These are phyloP conservation scores for Aspergillus transmontanensis DNA, from an alignment of 2,329 filamentous ascomycete genomes.

Conservation along the genomic window DNA sequence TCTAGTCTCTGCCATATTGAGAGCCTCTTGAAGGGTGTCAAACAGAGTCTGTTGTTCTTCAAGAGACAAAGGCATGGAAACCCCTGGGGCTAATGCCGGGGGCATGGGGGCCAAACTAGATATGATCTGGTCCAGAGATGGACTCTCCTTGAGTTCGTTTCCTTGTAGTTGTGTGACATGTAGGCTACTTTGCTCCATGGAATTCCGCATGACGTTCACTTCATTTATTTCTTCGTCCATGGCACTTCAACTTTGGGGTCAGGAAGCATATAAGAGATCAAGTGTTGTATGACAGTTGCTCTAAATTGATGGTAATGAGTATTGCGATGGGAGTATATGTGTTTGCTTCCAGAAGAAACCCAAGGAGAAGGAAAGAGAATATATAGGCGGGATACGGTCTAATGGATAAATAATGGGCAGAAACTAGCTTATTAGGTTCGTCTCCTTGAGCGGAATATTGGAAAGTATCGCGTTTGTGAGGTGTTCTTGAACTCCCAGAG, in stretches of 20 bases:
- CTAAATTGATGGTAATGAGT: not conserved
- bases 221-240: not conserved
- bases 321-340: not conserved
- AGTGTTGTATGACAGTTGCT: not conserved
- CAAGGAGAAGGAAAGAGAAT: not conserved
- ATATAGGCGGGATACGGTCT: not conserved
- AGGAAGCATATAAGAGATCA: not conserved
- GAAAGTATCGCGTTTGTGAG: not conserved
- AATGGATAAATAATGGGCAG: not conserved
- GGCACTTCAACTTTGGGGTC: not conserved
- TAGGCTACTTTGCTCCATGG: not conserved
- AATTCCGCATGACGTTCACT: not conserved
- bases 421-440: not conserved
- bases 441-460: not conserved
- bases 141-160: slow-evolving; percentile 22
- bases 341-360: not conserved
- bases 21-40: slow-evolving; percentile 31
- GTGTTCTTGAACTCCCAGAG: not conserved
- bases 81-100: slow-evolving; percentile 23
- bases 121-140: slow-evolving; percentile 30
- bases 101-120: slow-evolving; percentile 23
- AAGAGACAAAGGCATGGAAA: slow-evolving; percentile 19
- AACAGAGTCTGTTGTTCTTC: slow-evolving; percentile 40
- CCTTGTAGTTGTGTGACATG: not conserved
- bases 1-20: slow-evolving; percentile 28